Evolutionary conservation across 176 grass and related monocot genomes (phyloP).

Genomic region (Oryza glaberrima): DNA sequence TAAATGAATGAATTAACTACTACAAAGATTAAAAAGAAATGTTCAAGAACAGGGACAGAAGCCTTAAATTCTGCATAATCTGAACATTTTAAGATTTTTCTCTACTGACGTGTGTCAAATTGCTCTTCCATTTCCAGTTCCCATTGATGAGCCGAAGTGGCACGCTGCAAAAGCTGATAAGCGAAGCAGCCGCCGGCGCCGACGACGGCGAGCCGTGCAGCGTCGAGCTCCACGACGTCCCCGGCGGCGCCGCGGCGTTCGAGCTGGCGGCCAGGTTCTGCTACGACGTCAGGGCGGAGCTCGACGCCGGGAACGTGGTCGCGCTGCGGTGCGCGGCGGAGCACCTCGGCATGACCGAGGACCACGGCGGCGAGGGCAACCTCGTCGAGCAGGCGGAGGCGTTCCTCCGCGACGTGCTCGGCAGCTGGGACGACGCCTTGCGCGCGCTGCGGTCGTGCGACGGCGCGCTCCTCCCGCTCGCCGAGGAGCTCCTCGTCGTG

Average conservation of each 20-base stretch:
- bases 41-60: too few species aligned
- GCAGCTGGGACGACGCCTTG: constrained; percentile 60
- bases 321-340: constrained; percentile 65
- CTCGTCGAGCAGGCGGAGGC: constrained; percentile 60
- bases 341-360: constrained; percentile 66
- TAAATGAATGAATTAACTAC: too few species aligned
- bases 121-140: constrained; percentile 41
- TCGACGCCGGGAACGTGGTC: constrained; percentile 66
- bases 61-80: not conserved
- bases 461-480: constrained; percentile 45
- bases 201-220: constrained; percentile 34
- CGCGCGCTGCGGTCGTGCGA: constrained; percentile 58
- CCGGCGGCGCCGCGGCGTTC: constrained; percentile 62
- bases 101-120: not conserved
- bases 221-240: constrained; percentile 61
- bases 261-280: constrained; percentile 69
- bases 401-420: constrained; percentile 57
- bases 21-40: too few species aligned
- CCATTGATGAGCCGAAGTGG: constrained; percentile 63
- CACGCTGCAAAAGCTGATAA: constrained; percentile 62
- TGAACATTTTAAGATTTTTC: not conserved
- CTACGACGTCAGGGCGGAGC: constrained; percentile 69
- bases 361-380: constrained; percentile 61
- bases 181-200: constrained; percentile 20
- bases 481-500: constrained; percentile 70